Conservation (phyloP, 225 moss, liverwort and hornwort genomes). For the Bryoerythrophyllum caledonicum region DNA sequence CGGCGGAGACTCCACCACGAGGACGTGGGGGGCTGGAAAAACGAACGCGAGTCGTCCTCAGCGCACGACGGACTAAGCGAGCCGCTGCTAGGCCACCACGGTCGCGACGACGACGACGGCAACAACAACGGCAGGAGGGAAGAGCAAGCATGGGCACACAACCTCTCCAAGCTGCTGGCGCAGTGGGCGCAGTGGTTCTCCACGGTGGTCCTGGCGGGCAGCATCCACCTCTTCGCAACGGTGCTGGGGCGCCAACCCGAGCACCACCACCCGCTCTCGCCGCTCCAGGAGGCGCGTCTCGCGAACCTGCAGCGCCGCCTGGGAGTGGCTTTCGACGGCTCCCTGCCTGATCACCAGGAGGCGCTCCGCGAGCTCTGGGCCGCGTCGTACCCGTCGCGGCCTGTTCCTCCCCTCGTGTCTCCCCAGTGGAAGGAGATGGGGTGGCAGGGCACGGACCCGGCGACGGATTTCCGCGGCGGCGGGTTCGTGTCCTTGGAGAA, state of each 20-base stretch:
- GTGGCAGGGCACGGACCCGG: conserved; percentile 91
- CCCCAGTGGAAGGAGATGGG: no score
- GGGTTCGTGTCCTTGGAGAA: conserved; percentile 90
- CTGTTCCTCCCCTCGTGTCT: no score
- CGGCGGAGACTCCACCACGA: conserved; percentile 90
- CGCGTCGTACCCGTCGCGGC: conserved; percentile 58
- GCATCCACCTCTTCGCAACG: conserved; percentile 38
- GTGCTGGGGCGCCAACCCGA: conserved; percentile 36
- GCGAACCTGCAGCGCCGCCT: conserved; percentile 78
- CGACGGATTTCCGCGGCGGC: conserved; percentile 92
- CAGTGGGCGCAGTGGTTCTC: conserved; percentile 99
- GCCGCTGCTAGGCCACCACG: conserved; percentile 64
- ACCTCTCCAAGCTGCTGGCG: conserved; percentile 76
- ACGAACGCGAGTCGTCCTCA: conserved; percentile 59
- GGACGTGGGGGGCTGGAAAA: conserved; percentile 69
- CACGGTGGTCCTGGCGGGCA: conserved; percentile 43
- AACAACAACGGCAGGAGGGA: conserved; percentile 44
- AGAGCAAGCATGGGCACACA: conserved; percentile 80
- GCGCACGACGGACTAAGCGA: conserved; percentile 74
- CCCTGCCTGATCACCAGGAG: conserved; percentile 68
- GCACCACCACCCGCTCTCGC: conserved; percentile 31
- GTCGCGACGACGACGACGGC: conserved; percentile 67
- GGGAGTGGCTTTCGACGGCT: conserved; percentile 73
- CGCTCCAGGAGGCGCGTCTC: conserved; percentile 58
- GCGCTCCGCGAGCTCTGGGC: conserved; percentile 78